A percentile compares a stretch with the other conserved stretches of the same genome.
Evolutionary conservation across 768 basidiomycete genomes (phyloP).

Genomic region (Kwoniella botswanensis): DNA sequence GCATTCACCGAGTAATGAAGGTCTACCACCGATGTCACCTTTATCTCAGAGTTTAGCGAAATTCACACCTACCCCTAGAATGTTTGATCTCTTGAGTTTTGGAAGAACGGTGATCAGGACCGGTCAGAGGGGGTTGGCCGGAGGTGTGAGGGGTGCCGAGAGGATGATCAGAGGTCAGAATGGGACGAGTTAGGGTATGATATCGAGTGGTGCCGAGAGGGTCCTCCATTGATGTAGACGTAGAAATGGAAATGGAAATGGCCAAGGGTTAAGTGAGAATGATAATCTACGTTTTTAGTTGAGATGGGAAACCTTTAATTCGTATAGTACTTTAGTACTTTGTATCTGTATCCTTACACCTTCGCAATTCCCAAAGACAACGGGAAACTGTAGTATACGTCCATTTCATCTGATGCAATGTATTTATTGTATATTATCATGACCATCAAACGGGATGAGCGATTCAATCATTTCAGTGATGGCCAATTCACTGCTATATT

Average conservation of each 20-base stretch:
- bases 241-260: too few relatives aligned
- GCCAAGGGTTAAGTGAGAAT: too few relatives aligned
- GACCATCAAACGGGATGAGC: not conserved
- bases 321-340: not conserved
- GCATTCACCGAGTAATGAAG: not conserved
- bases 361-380: not conserved
- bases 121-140: constrained; percentile 21
- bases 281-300: too few relatives aligned
- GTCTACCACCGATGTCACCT: constrained; percentile 23
- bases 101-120: constrained; percentile 41
- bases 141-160: constrained; percentile 20
- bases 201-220: too few relatives aligned
- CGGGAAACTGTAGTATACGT: not conserved
- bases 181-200: not conserved
- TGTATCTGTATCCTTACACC: not conserved
- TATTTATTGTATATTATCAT: constrained; percentile 2
- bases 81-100: constrained; percentile 49
- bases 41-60: constrained; percentile 35
- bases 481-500: not conserved
- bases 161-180: constrained; percentile 14
- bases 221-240: too few relatives aligned
- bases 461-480: not conserved
- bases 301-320: not conserved
- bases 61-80: constrained; percentile 48
- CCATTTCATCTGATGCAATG: not conserved